Evolutionary conservation across 1,284 basidiomycete species (phyloP), one percentile per base, ranked within the genome.

Genomic region (Boletus smithii): DNA sequence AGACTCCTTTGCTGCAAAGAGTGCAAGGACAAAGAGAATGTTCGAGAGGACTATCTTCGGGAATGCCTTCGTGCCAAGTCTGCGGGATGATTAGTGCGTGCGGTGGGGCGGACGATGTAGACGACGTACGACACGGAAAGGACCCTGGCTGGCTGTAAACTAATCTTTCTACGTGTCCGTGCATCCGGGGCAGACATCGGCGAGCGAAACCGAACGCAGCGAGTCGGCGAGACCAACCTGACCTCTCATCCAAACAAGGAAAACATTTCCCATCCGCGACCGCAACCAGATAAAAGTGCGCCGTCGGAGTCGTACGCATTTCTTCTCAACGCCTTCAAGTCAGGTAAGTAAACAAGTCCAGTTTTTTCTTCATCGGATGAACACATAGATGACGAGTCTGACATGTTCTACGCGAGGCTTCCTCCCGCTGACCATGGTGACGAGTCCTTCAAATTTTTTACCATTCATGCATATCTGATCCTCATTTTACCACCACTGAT

Each of bases 381-480:
- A 62, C 63, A 59, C 65, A 66, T 77, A 89, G 88, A 91, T 91
- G 88, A 91, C 88, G 88, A 91, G 88, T 91, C 88, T 73, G 88
- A 91, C 69, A 60, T 58, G 64, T 62, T 61, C 57, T 58, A 57
- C 61, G 61, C 70, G 73, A 75, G 81, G 83, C 78, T 83, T 80
- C 80, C 81, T 77, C 73, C 60, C 66, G 64, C 57, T 57, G 58
- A 59, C 61, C 56, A 63, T 71, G 53, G 60, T 85, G 88, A 89
- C 79, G 88, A 89, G 61, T 73, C 72, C 58, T 62, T 67, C 63
- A 61, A 73, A 69, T 66, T 65, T 46, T 73, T 73, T 85, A 85
- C 88, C 88, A 91, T 91, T 91, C 88, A 91, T 91, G 88, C 86
- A 75, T 84, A 76, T 72, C 88, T 91, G 88, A 91, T 68, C 60